These are phyloP conservation scores for Yarrowia phangngaensis DNA, from an alignment of 805 yeast species.

Conservation along the genomic window DNA sequence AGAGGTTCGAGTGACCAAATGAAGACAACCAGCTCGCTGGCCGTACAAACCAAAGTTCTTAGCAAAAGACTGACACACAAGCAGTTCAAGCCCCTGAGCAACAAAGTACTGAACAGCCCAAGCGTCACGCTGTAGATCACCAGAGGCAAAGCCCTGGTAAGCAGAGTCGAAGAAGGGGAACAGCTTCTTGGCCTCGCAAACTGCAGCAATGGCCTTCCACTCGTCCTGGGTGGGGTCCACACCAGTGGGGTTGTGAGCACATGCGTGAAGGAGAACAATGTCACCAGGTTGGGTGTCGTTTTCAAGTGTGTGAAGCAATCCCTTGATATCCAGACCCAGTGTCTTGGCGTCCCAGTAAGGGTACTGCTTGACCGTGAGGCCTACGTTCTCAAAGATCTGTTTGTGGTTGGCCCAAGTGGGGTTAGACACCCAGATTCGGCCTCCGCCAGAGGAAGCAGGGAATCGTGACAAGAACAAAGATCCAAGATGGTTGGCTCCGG, in stretches of 20 bases:
- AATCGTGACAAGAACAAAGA: constrained; percentile 62
- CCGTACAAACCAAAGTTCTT: constrained; percentile 95
- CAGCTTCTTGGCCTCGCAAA: constrained; percentile 54
- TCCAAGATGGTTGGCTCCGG: constrained; percentile 87
- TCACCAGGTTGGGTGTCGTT: constrained; percentile 56
- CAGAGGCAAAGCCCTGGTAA: constrained; percentile 92
- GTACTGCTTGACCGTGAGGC: constrained; percentile 59
- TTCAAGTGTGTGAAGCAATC: constrained; percentile 56
- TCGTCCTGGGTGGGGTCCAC: constrained; percentile 79
- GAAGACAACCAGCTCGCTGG: constrained; percentile 86
- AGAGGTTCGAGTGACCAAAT: constrained; percentile 49
- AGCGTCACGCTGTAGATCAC: constrained; percentile 71
- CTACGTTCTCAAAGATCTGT: constrained; percentile 72
- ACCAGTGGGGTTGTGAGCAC: constrained; percentile 97
- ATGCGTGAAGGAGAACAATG: constrained; percentile 78
- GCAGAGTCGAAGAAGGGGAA: constrained; percentile 90
- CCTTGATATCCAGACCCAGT: constrained; percentile 62
- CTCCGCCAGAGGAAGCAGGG: constrained; percentile 38
- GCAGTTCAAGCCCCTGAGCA: constrained; percentile 42
- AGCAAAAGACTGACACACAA: constrained; percentile 86
- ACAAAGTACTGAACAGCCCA: constrained; percentile 49
- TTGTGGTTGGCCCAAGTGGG: constrained; percentile 96
- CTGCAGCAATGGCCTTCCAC: constrained; percentile 72
- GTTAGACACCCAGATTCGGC: constrained; percentile 61
- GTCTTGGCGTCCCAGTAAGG: constrained; percentile 63